Evolutionary conservation across 257 asterid genomes (phyloP).

Genomic region (Gynochthodes officinalis): DNA sequence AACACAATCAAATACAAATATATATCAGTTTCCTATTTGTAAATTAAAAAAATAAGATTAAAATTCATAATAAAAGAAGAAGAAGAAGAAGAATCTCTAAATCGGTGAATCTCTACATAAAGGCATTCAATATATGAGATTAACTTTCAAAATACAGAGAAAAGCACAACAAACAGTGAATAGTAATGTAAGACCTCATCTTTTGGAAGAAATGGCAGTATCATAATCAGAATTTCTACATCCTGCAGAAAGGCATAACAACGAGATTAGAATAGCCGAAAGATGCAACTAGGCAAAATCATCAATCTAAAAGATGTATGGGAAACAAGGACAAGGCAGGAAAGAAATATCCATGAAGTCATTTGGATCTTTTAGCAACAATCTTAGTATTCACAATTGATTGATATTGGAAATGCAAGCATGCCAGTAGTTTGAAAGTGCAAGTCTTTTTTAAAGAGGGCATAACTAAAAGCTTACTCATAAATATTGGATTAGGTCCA

Average conservation of each 20-base stretch:
- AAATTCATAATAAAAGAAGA: too few species aligned
- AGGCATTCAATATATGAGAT: background rate
- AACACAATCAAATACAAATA: too few species aligned
- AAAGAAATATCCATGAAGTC: background rate
- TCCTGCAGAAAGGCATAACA: constrained; percentile 53
- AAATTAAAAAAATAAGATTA: too few species aligned
- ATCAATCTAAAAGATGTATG: background rate
- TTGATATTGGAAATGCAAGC: background rate
- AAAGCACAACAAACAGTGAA: constrained; percentile 17
- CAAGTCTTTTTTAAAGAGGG: background rate
- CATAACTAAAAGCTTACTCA: background rate
- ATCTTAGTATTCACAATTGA: background rate
- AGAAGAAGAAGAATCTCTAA: too few species aligned
- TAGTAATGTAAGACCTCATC: constrained; percentile 62
- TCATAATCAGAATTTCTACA: constrained; percentile 69
- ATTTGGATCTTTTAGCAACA: background rate
- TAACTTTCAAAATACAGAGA: background rate
- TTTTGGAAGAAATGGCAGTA: constrained; percentile 79
- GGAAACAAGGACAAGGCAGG: background rate
- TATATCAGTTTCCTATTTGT: background rate
- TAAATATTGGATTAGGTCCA: background rate
- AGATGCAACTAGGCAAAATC: background rate
- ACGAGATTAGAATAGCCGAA: constrained; percentile 19
- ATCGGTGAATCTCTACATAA: background rate
- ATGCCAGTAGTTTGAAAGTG: background rate